Evolutionary conservation across 768 basidiomycete species (phyloP).

Genomic region (Termitomyces sp.): DNA sequence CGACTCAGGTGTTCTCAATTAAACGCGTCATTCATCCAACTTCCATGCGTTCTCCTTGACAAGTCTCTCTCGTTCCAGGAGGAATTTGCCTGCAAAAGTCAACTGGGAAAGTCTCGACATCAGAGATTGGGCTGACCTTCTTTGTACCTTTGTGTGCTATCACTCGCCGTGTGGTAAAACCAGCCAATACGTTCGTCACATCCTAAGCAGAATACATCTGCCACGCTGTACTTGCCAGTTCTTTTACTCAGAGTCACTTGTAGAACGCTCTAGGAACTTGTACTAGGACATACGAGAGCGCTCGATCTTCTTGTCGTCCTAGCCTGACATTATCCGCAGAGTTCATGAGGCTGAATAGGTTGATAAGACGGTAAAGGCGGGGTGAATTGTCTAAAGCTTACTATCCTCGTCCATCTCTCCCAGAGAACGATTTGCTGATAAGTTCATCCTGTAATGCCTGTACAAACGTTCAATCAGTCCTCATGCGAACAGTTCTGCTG

Average conservation of each 20-base stretch:
- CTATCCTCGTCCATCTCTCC: constrained; percentile 79
- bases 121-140: constrained; percentile 46
- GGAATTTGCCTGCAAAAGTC: constrained; percentile 57
- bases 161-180: constrained; percentile 78
- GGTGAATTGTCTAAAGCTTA: constrained; percentile 28
- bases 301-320: constrained; percentile 69
- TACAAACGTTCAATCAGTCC: neutral
- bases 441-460: constrained; percentile 80
- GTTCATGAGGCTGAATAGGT: constrained; percentile 56
- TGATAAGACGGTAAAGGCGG: neutral
- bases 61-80: constrained; percentile 73
- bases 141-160: constrained; percentile 78
- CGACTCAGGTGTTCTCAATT: neutral
- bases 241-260: constrained; percentile 26
- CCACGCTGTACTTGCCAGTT: constrained; percentile 77
- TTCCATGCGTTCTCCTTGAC: constrained; percentile 81
- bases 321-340: constrained; percentile 71
- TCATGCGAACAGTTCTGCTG: neutral
- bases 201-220: constrained; percentile 73
- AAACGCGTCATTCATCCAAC: constrained; percentile 36
- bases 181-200: constrained; percentile 78
- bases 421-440: constrained; percentile 81
- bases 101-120: neutral
- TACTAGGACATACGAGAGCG: constrained; percentile 46
- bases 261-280: neutral